phyloP scores from a whole-genome alignment of 352 stramenopile species.

The Phytopythium ostracodes region DNA sequence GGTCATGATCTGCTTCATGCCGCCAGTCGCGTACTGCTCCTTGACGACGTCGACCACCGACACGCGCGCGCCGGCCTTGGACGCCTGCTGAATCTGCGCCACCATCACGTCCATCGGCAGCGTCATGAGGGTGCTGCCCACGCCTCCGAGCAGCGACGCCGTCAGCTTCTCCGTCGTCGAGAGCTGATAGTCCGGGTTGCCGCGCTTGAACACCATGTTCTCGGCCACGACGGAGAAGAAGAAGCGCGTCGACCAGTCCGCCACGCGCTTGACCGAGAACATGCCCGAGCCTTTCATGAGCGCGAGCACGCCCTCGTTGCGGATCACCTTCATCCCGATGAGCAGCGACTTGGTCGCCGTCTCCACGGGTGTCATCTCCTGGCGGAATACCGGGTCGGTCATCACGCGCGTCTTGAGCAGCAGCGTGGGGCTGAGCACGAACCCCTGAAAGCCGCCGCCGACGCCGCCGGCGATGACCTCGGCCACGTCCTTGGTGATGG shows the following conservation, averaged over 20 bases:
- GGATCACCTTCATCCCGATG: slow-evolving; percentile 89
- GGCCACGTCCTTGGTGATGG: slow-evolving; percentile 48
- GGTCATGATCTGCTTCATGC: slow-evolving; percentile 68
- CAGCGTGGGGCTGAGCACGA: slow-evolving; percentile 90
- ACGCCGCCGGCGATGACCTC: slow-evolving; percentile 87
- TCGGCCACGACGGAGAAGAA: slow-evolving; percentile 89
- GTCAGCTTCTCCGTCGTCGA: slow-evolving; percentile 72
- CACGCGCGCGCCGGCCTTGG: slow-evolving; percentile 83
- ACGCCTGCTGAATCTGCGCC: slow-evolving; percentile 91
- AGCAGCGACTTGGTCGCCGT: slow-evolving; percentile 77
- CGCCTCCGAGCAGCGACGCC: slow-evolving; percentile 83
- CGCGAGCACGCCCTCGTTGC: slow-evolving; percentile 76
- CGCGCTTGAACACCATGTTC: slow-evolving; percentile 69
- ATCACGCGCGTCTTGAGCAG: slow-evolving; percentile 95
- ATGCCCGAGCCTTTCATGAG: slow-evolving; percentile 92
- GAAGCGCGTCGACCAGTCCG: slow-evolving; percentile 92
- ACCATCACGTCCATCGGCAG: slow-evolving; percentile 92
- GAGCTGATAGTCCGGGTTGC: slow-evolving; percentile 54
- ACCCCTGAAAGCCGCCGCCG: slow-evolving; percentile 90
- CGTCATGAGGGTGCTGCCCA: slow-evolving; percentile 71
- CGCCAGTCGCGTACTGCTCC: slow-evolving; percentile 66
- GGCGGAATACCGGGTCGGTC: slow-evolving; percentile 91
- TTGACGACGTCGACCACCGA: slow-evolving; percentile 70
- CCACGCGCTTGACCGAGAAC: slow-evolving; percentile 91
- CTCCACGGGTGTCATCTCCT: slow-evolving; percentile 84